Evolutionary conservation across 805 yeast genomes (phyloP).

Genomic region (Grigorovia yakushimaensis): DNA sequence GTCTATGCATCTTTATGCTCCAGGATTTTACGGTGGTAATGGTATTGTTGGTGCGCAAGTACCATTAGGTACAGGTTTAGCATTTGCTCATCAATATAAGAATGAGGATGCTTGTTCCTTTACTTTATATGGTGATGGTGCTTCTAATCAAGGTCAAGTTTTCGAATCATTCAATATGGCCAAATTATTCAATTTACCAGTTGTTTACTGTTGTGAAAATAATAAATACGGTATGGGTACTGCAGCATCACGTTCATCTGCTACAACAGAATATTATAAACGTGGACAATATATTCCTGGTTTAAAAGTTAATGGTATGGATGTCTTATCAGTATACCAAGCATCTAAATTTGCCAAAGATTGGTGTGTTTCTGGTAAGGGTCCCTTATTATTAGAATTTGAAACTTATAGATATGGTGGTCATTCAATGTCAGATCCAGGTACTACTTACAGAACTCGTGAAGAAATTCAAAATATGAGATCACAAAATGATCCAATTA

Average conservation of each 20-base stretch:
- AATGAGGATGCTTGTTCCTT: constrained; percentile 74
- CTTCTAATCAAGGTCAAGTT: constrained; percentile 98
- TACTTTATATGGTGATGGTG: constrained; percentile 97
- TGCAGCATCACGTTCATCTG: constrained; percentile 92
- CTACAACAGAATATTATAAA: constrained; percentile 92
- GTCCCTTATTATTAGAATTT: constrained; percentile 92
- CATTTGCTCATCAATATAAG: constrained; percentile 95
- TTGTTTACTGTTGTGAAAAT: constrained; percentile 93
- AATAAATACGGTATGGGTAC: constrained; percentile 99
- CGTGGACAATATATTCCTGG: constrained; percentile 99
- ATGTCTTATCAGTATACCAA: constrained; percentile 86
- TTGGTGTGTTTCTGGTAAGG: constrained; percentile 88
- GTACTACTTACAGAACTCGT: constrained; percentile 99
- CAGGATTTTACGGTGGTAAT: constrained; percentile 96
- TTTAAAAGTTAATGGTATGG: constrained; percentile 98
- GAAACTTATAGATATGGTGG: constrained; percentile 99
- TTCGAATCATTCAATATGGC: constrained; percentile 99
- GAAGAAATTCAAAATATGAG: constrained; percentile 99
- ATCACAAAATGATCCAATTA: constrained; percentile 95
- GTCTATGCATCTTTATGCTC: constrained; percentile 97
- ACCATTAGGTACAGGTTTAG: constrained; percentile 94
- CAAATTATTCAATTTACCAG: constrained; percentile 94
- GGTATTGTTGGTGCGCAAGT: constrained; percentile 99
- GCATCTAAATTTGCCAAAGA: constrained; percentile 96
- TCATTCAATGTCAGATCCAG: constrained; percentile 99